Base-by-base conservation (phyloP, 495 filamentous ascomycete genomes). In the Letharia lupina region DNA sequence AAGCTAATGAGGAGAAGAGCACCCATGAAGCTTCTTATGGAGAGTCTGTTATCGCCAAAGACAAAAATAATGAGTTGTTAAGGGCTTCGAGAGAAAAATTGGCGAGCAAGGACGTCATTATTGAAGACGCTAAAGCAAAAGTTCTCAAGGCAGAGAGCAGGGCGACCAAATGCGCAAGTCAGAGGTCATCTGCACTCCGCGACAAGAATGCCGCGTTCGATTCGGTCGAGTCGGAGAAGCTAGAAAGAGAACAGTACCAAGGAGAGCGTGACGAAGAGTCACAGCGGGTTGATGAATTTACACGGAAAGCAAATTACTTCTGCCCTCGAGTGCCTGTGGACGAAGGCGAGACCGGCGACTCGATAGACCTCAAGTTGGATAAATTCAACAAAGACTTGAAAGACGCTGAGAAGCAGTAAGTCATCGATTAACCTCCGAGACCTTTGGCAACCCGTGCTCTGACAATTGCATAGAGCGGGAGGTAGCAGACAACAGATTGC, bases 151-250 rank as follows among this genome's bases (percentile, higher is more conserved):
- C 83, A 28, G 78, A 87, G 64, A 76, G 76, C 45, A 91, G 88
- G 71, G 72, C 80, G 12, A 73, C 78, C 39, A 77, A 78, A 59
- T 77, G 82, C 16, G 69, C 72, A 2, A 77, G 83, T 6, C 75
- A 80, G 42, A 84, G 86, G 41, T 76, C 77, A 40, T 71, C 83
- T 9, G 80, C 80, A 18, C 74, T 96, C 7, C 71, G 75, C 3
- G 80, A 87, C 18, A 91, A 92, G 70, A 96, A 95, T 71, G 65
- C 74, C 16, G 85, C 86, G 3, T 71, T 88, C 37, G 78, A 81
- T 18, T 69, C 61, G 5, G 75, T 89, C 23, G 78, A 83, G 8
- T 72, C 80, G 5, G 75, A 78, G 9, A 80, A 84, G 65, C 69
- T 73, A 28, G 77, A 83, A 2, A 82, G 80, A 69, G 64, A 64